Evolutionary conservation across 192 early-diverging fungal genomes (phyloP).

Genomic region (Mortierella hygrophila): DNA sequence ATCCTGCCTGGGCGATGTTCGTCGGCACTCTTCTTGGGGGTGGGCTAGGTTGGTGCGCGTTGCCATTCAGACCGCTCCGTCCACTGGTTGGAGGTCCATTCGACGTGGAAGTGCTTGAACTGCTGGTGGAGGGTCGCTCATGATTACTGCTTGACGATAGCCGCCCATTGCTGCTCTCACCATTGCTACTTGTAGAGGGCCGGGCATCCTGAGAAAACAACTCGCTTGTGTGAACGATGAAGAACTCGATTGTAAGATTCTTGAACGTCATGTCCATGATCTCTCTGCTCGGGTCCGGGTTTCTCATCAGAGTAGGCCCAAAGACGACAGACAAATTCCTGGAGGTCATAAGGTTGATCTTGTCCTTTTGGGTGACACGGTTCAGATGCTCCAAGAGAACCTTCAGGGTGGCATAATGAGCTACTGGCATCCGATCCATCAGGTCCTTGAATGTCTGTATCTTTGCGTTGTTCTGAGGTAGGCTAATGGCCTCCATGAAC

Average conservation of each 20-base stretch:
- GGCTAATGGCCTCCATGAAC: constrained; percentile 70
- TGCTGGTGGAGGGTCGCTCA: constrained; percentile 13
- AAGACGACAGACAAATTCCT: constrained; percentile 96
- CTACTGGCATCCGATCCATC: constrained; percentile 65
- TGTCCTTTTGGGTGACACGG: constrained; percentile 67
- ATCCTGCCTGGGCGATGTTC: neutral
- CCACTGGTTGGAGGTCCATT: constrained; percentile 1
- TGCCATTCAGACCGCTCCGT: neutral
- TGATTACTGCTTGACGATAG: constrained; percentile 18
- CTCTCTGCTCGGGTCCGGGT: constrained; percentile 70
- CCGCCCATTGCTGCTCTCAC: neutral
- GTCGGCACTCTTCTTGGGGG: constrained; percentile 14
- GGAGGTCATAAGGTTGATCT: constrained; percentile 89
- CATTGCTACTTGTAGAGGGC: neutral
- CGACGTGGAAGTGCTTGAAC: neutral
- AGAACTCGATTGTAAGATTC: constrained; percentile 76
- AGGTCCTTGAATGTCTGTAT: constrained; percentile 56
- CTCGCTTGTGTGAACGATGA: constrained; percentile 65
- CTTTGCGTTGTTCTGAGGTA: constrained; percentile 52
- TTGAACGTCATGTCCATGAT: constrained; percentile 79
- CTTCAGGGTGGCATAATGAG: constrained; percentile 72
- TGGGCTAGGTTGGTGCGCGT: neutral
- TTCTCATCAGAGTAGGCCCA: constrained; percentile 86
- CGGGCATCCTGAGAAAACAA: constrained; percentile 19
- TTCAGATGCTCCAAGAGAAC: constrained; percentile 73